Percentiles rank a stretch among this genome's conserved stretches.
These are phyloP conservation scores for Clonostachys rhizophaga DNA, from an alignment of 2,329 filamentous ascomycete species.

Conservation along the genomic window DNA sequence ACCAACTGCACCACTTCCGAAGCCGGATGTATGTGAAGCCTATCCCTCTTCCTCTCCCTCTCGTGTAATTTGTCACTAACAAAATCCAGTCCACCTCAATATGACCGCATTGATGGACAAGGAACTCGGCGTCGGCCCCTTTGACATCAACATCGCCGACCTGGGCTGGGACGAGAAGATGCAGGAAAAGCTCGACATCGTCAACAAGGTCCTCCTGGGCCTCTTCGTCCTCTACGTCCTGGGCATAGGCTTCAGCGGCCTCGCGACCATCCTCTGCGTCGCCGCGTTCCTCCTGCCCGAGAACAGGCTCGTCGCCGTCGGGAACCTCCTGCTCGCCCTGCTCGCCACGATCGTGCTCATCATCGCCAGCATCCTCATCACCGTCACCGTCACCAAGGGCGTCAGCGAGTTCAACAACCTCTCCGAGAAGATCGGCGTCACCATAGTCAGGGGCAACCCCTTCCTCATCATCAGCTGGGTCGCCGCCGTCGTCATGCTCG, in stretches of 20 bases:
- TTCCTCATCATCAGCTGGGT: constrained; percentile 43
- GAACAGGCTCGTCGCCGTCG: constrained; percentile 14
- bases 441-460: constrained; percentile 32
- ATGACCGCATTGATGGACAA: constrained; percentile 40
- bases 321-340: constrained; percentile 28
- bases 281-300: constrained; percentile 25
- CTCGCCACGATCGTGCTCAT: constrained; percentile 29
- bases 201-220: constrained; percentile 42
- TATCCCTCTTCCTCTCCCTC: background rate
- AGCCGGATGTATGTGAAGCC: constrained; percentile 26
- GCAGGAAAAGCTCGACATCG: constrained; percentile 38
- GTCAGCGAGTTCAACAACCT: constrained; percentile 33
- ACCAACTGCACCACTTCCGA: constrained; percentile 36
- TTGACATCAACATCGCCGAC: constrained; percentile 36
- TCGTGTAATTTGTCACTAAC: background rate
- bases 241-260: constrained; percentile 31
- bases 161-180: constrained; percentile 39
- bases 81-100: constrained; percentile 32
- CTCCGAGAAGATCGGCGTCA: constrained; percentile 38
- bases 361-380: constrained; percentile 36
- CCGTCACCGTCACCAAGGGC: constrained; percentile 31
- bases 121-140: constrained; percentile 37
- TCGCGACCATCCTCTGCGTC: constrained; percentile 33
- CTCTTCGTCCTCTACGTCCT: constrained; percentile 45
- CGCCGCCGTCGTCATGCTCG: constrained; percentile 36